phyloP scores from a whole-genome alignment of 2,329 filamentous ascomycete genomes.

The Cladosporium colombiae region DNA sequence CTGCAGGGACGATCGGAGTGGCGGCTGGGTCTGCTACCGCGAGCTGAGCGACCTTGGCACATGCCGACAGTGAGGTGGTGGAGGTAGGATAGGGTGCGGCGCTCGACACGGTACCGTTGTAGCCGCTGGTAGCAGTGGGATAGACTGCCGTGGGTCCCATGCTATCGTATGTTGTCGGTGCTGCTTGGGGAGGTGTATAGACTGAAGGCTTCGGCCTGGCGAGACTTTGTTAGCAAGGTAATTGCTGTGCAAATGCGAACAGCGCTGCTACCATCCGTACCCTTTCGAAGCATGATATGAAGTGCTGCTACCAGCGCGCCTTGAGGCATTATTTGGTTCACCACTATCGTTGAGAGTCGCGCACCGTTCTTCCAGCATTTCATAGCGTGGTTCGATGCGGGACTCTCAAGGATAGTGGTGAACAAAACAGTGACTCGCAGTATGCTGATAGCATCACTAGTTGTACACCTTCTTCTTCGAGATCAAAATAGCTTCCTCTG shows the following conservation, averaged over 20 bases:
- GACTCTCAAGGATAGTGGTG: no score
- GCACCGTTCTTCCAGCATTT: no score
- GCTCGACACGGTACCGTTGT: slow-evolving; percentile 11
- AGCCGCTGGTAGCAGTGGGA: slow-evolving; percentile 6
- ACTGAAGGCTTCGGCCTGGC: slow-evolving; percentile 21
- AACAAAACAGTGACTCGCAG: no score
- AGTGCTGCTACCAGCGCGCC: background rate
- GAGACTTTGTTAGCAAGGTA: background rate
- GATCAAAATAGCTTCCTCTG: background rate
- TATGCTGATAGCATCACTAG: no score
- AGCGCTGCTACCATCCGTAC: background rate
- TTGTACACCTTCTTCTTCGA: no score
- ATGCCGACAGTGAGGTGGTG: slow-evolving; percentile 22
- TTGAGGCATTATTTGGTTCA: background rate
- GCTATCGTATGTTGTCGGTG: slow-evolving; percentile 6
- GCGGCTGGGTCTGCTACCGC: slow-evolving; percentile 28
- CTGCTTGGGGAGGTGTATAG: slow-evolving; percentile 21
- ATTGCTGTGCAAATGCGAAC: background rate
- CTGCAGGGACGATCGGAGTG: slow-evolving; percentile 44
- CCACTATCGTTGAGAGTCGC: no score
- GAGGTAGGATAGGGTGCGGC: slow-evolving; percentile 14
- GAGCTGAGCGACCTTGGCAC: slow-evolving; percentile 32
- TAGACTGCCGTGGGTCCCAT: background rate
- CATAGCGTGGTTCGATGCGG: no score
- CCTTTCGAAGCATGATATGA: background rate